Evolutionary conservation across 768 basidiomycete species (phyloP).

Genomic region (Leccinum fibrillosum): DNA sequence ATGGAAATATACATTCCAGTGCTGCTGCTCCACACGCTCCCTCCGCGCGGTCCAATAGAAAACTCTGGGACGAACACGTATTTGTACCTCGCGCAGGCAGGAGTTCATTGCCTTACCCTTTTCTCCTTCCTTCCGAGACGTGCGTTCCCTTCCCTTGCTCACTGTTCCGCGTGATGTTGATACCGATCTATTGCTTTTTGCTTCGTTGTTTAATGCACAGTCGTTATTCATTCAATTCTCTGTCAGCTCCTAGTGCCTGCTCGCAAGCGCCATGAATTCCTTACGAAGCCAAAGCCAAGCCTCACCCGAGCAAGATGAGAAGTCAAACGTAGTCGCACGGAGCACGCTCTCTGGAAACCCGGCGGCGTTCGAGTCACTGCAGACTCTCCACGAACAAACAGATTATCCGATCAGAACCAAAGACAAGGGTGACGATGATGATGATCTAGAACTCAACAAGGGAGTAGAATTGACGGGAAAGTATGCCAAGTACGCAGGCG

Average conservation of each 20-base stretch:
- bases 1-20: neutral
- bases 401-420: neutral
- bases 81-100: neutral
- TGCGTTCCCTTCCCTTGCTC: neutral
- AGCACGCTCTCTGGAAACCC: neutral
- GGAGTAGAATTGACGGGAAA: neutral
- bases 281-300: neutral
- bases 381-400: conserved; percentile 11
- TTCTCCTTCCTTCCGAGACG: neutral
- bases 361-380: neutral
- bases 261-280: neutral
- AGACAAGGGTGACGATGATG: neutral
- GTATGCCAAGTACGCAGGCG: conserved; percentile 20
- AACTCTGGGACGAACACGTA: neutral
- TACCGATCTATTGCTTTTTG: neutral
- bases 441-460: conserved; percentile 5
- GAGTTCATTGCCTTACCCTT: neutral
- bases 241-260: neutral
- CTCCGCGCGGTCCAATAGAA: neutral
- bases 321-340: neutral
- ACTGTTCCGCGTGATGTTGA: neutral
- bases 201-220: neutral
- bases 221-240: neutral
- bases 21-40: neutral
- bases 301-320: neutral